These are phyloP conservation scores for Neonectria hederae DNA, from an alignment of 2,329 filamentous ascomycete genomes.

Conservation along the genomic window DNA sequence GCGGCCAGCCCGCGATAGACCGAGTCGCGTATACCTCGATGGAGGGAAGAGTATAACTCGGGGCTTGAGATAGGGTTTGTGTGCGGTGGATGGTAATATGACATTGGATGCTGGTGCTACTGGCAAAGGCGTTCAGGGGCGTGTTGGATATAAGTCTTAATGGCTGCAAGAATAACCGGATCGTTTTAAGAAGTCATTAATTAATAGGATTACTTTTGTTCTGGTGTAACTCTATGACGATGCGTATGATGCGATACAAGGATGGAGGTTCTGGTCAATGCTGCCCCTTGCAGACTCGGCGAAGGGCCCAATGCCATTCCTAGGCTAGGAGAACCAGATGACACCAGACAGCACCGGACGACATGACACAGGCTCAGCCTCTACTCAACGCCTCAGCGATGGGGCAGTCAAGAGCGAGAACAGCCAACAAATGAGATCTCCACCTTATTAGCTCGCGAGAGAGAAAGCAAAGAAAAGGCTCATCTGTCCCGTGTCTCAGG, in stretches of 20 bases:
- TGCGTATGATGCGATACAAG: neutral
- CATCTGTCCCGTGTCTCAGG: constrained; percentile 1
- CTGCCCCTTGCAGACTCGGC: too few relatives aligned
- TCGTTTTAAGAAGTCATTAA: too few relatives aligned
- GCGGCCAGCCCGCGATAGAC: constrained; percentile 1
- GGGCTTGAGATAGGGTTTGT: neutral
- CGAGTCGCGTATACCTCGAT: neutral
- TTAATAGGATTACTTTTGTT: neutral
- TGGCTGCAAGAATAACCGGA: neutral
- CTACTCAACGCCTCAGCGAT: neutral
- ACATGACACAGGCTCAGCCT: neutral
- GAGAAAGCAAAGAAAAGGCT: neutral
- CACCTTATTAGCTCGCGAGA: neutral
- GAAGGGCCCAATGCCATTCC: neutral
- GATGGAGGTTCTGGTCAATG: neutral
- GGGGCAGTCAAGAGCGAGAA: neutral
- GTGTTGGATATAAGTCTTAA: neutral
- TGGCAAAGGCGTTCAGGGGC: neutral
- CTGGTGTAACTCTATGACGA: neutral
- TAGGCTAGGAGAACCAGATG: neutral
- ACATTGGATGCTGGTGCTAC: neutral
- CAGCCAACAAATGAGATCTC: neutral
- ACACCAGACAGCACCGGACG: neutral
- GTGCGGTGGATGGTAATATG: neutral
- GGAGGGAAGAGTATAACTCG: neutral